Evolutionary conservation across 140 eudicot genomes (phyloP).

Genomic region (Stevia rebaudiana): DNA sequence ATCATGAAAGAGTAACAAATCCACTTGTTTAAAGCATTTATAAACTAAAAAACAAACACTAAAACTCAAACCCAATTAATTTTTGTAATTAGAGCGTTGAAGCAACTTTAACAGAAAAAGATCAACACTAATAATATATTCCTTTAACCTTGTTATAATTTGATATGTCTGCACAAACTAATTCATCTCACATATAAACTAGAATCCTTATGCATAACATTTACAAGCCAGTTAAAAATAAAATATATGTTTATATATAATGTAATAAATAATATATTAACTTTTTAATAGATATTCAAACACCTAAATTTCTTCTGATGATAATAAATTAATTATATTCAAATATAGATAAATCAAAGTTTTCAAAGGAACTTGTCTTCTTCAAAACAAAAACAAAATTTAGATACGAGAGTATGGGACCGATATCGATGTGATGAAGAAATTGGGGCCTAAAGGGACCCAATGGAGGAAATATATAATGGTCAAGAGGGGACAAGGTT

Average conservation of each 20-base stretch:
- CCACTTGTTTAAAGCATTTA: too few species aligned
- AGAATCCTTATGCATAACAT: not conserved
- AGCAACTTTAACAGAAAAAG: too few species aligned
- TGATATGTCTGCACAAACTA: not conserved
- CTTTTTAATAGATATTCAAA: not conserved
- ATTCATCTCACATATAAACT: not conserved
- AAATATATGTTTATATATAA: not conserved
- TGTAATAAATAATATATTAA: not conserved
- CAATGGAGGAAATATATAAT: not conserved
- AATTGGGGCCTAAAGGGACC: not conserved
- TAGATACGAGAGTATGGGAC: conserved; percentile 7
- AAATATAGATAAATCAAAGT: not conserved
- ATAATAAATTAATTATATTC: not conserved
- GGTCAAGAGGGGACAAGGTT: conserved; percentile 18
- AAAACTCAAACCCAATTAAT: too few species aligned
- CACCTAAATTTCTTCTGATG: not conserved
- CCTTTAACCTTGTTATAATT: not conserved
- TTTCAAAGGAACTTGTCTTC: not conserved
- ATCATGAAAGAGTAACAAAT: too few species aligned
- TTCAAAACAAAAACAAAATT: conserved; percentile 9
- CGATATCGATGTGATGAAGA: not conserved
- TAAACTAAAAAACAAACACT: too few species aligned
- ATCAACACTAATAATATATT: too few species aligned
- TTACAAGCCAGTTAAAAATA: not conserved
- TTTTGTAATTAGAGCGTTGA: too few species aligned